Percentiles rank a stretch among this genome's conserved stretches.
Evolutionary conservation across 371 early-diverging fungal species (phyloP).

Genomic region (Rhizopus sp.): DNA sequence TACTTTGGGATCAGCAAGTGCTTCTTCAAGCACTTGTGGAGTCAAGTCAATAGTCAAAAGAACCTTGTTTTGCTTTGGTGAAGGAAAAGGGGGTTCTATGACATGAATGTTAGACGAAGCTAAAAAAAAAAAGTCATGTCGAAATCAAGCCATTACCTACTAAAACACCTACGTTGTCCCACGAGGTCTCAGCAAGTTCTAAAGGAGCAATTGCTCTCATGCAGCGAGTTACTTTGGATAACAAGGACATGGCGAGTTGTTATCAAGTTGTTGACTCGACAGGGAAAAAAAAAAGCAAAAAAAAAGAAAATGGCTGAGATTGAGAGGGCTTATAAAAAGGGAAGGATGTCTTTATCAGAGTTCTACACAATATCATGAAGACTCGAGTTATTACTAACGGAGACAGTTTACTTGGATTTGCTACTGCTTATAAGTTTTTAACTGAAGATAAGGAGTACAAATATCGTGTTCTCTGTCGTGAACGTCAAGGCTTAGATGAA

Average conservation of each 20-base stretch:
- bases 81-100: conserved; percentile 75
- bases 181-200: conserved; percentile 81
- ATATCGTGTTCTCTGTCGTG: conserved; percentile 18
- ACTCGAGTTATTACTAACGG: conserved; percentile 18
- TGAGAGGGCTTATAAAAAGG: background rate
- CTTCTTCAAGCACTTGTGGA: conserved; percentile 87
- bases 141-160: conserved; percentile 56
- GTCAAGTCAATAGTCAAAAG: conserved; percentile 97
- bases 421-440: conserved; percentile 19
- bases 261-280: conserved; percentile 1
- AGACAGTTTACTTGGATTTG: conserved; percentile 30
- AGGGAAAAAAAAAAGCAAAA: conserved; percentile 3
- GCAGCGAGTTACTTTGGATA: conserved; percentile 56
- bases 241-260: conserved; percentile 51
- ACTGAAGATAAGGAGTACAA: background rate
- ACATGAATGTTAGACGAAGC: no score
- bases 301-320: no score
- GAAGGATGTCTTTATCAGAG: background rate
- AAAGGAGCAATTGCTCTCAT: conserved; percentile 91
- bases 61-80: conserved; percentile 67
- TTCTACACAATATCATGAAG: background rate
- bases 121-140: background rate
- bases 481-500: conserved; percentile 18
- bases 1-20: conserved; percentile 69
- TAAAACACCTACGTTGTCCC: conserved; percentile 98